These are phyloP conservation scores for Colletotrichum brevisporum DNA, from an alignment of 2,329 filamentous ascomycete genomes.

Conservation along the genomic window DNA sequence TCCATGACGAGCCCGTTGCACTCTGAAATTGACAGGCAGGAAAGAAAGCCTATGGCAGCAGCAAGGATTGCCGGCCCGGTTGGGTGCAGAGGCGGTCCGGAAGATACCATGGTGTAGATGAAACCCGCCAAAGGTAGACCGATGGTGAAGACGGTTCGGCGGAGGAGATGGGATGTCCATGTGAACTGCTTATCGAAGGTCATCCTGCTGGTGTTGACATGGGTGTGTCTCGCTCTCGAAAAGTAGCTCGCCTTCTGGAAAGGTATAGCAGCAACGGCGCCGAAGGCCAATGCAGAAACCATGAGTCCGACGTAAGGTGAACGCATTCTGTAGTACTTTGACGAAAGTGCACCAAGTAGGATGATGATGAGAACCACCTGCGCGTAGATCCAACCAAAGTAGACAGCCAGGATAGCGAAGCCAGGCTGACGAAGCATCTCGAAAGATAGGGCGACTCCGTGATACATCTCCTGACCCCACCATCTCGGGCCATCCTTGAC, in stretches of 20 bases:
- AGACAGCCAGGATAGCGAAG: constrained; percentile 80
- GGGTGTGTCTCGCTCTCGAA: constrained; percentile 73
- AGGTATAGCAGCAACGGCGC: constrained; percentile 78
- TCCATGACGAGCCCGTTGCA: constrained; percentile 86
- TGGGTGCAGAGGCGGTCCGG: constrained; percentile 71
- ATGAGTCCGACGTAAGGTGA: constrained; percentile 77
- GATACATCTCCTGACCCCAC: constrained; percentile 84
- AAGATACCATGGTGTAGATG: constrained; percentile 77
- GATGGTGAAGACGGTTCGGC: constrained; percentile 77
- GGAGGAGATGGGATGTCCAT: constrained; percentile 81
- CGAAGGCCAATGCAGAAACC: constrained; percentile 76
- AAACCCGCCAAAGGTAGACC: constrained; percentile 76
- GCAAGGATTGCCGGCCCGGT: constrained; percentile 78
- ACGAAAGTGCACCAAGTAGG: constrained; percentile 79
- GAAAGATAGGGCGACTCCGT: constrained; percentile 75
- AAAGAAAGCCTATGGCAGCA: constrained; percentile 77
- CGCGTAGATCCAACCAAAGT: constrained; percentile 83
- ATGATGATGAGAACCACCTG: constrained; percentile 81
- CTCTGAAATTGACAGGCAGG: constrained; percentile 80
- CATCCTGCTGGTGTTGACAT: constrained; percentile 75
- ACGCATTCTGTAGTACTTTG: constrained; percentile 74
- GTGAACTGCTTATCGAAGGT: constrained; percentile 74
- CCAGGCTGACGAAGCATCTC: constrained; percentile 83
- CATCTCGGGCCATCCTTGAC: constrained; percentile 79
- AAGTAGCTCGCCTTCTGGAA: constrained; percentile 81